These are phyloP conservation scores for Polyporus tsugae DNA, from an alignment of 1,284 basidiomycete genomes.

Conservation along the genomic window DNA sequence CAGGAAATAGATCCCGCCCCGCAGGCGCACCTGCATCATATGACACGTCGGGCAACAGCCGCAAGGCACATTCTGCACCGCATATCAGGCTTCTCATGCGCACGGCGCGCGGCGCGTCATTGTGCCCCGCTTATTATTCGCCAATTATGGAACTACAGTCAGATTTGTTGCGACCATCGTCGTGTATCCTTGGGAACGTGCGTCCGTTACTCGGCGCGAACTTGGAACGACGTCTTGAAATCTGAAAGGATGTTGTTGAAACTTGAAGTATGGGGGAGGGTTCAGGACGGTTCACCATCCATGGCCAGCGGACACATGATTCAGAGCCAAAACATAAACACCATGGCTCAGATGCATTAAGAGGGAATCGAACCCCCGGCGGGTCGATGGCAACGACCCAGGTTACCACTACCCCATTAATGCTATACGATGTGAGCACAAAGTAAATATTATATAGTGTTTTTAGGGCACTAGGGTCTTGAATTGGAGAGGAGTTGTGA, in stretches of 20 bases:
- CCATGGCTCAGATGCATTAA: constrained; percentile 33
- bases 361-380: constrained; percentile 78
- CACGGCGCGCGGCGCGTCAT: neutral
- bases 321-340: neutral
- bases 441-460: neutral
- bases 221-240: no score
- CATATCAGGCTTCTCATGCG: constrained; percentile 4
- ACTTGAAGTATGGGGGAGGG: no score
- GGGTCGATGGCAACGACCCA: constrained; percentile 54
- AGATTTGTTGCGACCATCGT: neutral
- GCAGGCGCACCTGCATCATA: neutral
- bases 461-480: no score
- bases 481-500: constrained; percentile 1
- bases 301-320: no score
- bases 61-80: constrained; percentile 3
- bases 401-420: constrained; percentile 45
- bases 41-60: constrained; percentile 3
- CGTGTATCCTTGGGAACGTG: neutral
- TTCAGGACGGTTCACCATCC: no score
- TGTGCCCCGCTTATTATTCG: neutral
- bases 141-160: neutral
- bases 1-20: constrained; percentile 12
- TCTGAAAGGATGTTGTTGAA: no score
- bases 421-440: no score
- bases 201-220: neutral